A percentile compares a stretch with the other conserved stretches of the same genome.
phyloP scores from a whole-genome alignment of 1,139 yeast species.

The Wickerhamiella infanticola region DNA sequence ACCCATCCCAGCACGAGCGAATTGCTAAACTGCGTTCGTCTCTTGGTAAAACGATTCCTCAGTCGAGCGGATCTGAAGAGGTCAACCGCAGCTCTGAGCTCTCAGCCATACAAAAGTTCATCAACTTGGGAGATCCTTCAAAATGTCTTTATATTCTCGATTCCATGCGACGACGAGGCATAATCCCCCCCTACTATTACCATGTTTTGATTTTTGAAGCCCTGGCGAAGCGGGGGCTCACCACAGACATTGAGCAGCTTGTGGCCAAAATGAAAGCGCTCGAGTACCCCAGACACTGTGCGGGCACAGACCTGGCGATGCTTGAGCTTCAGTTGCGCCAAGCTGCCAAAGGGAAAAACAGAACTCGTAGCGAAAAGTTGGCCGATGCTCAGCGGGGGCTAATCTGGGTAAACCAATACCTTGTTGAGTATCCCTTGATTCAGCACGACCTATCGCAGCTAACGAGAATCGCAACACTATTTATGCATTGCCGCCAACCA shows the following conservation, averaged over 20 bases:
- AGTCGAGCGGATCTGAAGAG: not conserved
- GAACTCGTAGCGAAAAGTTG: not conserved
- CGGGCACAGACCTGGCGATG: constrained; percentile 14
- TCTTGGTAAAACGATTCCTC: not conserved
- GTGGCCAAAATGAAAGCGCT: constrained; percentile 4
- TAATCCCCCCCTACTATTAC: constrained; percentile 8
- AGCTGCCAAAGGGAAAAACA: not conserved
- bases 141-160: constrained; percentile 3
- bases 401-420: constrained; percentile 7
- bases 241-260: constrained; percentile 4
- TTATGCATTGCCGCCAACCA: constrained; percentile 7
- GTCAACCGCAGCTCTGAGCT: not conserved
- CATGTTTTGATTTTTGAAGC: constrained; percentile 10
- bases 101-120: not conserved
- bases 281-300: constrained; percentile 13
- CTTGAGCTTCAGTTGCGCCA: constrained; percentile 10
- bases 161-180: constrained; percentile 9
- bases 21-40: not conserved
- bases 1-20: not conserved
- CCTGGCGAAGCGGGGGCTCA: constrained; percentile 1
- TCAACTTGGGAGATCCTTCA: not conserved
- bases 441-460: constrained; percentile 10
- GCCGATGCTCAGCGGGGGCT: not conserved
- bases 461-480: constrained; percentile 10
- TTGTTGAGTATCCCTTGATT: constrained; percentile 13